Percentiles rank a stretch among this genome's conserved stretches.
Conservation (phyloP, 345 rosid genomes). For the Euphorbia lathyris region DNA sequence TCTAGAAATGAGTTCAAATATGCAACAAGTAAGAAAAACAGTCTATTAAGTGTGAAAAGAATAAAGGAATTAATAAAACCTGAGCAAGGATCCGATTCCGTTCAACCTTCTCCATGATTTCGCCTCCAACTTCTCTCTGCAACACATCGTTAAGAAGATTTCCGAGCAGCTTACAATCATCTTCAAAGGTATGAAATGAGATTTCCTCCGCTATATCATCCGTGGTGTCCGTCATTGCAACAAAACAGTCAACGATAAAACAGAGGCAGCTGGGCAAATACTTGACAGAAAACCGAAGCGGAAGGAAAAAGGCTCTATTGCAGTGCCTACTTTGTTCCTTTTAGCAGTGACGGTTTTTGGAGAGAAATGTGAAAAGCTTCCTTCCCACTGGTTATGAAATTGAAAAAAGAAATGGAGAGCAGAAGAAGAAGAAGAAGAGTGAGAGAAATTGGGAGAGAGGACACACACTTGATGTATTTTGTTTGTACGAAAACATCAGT, state of each 20-base stretch:
- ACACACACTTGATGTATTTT: not conserved
- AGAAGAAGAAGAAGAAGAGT: not conserved
- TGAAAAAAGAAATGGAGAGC: not conserved
- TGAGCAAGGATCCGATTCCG: constrained; percentile 75
- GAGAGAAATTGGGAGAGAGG: not conserved
- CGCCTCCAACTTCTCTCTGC: constrained; percentile 66
- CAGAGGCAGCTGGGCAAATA: not conserved
- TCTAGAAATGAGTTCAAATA: not conserved
- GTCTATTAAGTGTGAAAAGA: not conserved
- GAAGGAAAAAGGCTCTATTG: not conserved
- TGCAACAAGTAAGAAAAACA: not conserved
- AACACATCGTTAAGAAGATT: constrained; percentile 81
- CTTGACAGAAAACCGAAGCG: not conserved
- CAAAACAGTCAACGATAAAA: not conserved
- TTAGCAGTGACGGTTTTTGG: not conserved
- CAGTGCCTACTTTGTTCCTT: not conserved
- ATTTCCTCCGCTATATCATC: constrained; percentile 95
- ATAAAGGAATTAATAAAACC: constrained; percentile 30
- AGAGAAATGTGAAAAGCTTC: not conserved
- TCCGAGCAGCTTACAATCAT: constrained; percentile 85
- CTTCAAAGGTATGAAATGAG: constrained; percentile 90
- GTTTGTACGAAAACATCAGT: not conserved
- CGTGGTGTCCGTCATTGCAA: constrained; percentile 82
- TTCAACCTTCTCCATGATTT: constrained; percentile 72
- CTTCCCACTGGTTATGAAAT: not conserved